phyloP scores from a whole-genome alignment of 495 filamentous ascomycete genomes.

The Xylaria cubensis region DNA sequence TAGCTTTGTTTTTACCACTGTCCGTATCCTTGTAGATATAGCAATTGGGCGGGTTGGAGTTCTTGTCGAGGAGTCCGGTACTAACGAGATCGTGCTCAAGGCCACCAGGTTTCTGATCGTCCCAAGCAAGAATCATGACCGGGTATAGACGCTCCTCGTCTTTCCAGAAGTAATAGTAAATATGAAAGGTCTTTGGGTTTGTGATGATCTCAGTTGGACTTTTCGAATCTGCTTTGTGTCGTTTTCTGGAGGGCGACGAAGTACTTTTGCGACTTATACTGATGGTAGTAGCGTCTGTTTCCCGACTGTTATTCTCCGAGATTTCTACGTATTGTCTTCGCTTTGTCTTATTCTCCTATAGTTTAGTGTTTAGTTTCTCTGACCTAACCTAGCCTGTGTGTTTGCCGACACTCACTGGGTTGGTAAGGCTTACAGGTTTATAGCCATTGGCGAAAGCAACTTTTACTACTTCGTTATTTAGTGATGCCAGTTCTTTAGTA shows the following conservation, averaged over 20 bases:
- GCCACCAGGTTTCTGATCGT: constrained; percentile 43
- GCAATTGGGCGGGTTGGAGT: constrained; percentile 40
- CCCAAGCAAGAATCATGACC: constrained; percentile 50
- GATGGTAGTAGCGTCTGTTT: background rate
- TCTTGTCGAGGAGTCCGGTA: constrained; percentile 43
- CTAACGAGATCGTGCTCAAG: constrained; percentile 39
- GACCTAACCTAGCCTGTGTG: too few species aligned
- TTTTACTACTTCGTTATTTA: constrained; percentile 46
- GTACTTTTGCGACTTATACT: background rate
- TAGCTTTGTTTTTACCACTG: constrained; percentile 27
- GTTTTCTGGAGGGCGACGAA: background rate
- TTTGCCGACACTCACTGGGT: constrained; percentile 5
- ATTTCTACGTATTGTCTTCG: background rate
- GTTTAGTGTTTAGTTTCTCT: background rate
- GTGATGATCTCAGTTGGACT: constrained; percentile 26
- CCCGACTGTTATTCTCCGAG: too few species aligned
- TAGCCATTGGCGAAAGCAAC: constrained; percentile 41
- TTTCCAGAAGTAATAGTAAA: constrained; percentile 48
- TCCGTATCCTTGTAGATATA: constrained; percentile 38
- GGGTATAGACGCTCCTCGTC: constrained; percentile 39
- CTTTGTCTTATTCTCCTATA: background rate
- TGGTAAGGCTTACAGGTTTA: constrained; percentile 38
- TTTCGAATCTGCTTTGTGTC: background rate
- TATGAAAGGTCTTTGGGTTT: constrained; percentile 34
- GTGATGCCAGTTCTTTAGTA: constrained; percentile 29